Conservation (phyloP, 805 yeast genomes). For the Metschnikowia reukaufii region DNA sequence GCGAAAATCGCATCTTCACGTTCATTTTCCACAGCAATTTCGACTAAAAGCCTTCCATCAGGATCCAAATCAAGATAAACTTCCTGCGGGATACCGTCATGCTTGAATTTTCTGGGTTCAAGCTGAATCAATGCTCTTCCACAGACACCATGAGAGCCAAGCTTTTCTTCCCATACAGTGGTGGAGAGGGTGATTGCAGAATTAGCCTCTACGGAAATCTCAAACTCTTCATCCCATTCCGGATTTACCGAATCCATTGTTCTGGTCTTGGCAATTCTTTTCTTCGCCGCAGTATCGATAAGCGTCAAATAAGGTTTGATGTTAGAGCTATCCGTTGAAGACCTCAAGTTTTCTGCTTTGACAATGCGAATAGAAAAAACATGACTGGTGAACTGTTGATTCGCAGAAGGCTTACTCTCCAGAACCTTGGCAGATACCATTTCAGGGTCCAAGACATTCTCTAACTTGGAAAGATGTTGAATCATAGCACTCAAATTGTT, state of each 20-base stretch:
- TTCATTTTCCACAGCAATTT: conserved; percentile 77
- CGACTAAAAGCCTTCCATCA: conserved; percentile 66
- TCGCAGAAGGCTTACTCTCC: conserved; percentile 31
- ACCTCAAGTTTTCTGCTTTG: conserved; percentile 58
- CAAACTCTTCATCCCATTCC: conserved; percentile 86
- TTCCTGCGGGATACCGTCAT: conserved; percentile 68
- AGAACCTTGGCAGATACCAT: conserved; percentile 44
- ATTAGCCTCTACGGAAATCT: conserved; percentile 43
- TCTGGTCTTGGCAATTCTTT: conserved; percentile 68
- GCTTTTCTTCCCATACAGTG: conserved; percentile 68
- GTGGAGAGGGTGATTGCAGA: conserved; percentile 50
- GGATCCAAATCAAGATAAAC: conserved; percentile 58
- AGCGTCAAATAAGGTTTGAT: conserved; percentile 65
- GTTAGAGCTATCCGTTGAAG: conserved; percentile 26
- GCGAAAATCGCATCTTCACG: conserved; percentile 77
- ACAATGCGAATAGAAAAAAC: conserved; percentile 64
- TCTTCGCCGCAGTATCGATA: conserved; percentile 52
- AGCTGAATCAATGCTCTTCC: conserved; percentile 63
- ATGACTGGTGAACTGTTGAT: conserved; percentile 42
- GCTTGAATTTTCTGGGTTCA: conserved; percentile 61
- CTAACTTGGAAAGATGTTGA: conserved; percentile 50
- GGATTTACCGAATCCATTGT: conserved; percentile 65
- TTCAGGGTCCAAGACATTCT: conserved; percentile 60
- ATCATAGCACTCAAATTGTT: conserved; percentile 61
- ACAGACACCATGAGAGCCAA: conserved; percentile 58